Evolutionary conservation across 2,329 filamentous ascomycete genomes (phyloP).

Genomic region (Emergomyces orientalis): DNA sequence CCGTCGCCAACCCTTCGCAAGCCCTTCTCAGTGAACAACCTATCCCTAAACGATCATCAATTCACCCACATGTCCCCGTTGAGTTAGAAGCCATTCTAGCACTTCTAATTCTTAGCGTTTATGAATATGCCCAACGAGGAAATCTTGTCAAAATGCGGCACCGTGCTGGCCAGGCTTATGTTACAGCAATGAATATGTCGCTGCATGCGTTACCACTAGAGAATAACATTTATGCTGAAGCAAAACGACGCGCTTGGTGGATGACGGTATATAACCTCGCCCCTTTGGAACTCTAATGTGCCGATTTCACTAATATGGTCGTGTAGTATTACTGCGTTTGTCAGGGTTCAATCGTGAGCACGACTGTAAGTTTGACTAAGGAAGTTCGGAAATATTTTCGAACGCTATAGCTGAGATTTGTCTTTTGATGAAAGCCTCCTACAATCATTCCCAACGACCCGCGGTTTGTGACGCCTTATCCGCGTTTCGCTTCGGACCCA

Average conservation of each 20-base stretch:
- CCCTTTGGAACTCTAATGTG: not conserved
- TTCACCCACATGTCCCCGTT: conserved; percentile 33
- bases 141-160: conserved; percentile 40
- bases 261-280: conserved; percentile 35
- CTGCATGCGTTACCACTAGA: conserved; percentile 30
- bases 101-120: conserved; percentile 35
- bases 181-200: conserved; percentile 36
- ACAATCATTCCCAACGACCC: conserved; percentile 37
- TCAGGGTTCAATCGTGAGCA: conserved; percentile 39
- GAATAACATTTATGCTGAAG: conserved; percentile 32
- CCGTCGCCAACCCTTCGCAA: conserved; percentile 32
- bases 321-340: conserved; percentile 37
- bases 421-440: conserved; percentile 25
- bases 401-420: conserved; percentile 10
- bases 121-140: conserved; percentile 39
- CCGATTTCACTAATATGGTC: conserved; percentile 1
- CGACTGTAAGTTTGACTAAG: conserved; percentile 26
- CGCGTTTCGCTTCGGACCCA: conserved; percentile 32
- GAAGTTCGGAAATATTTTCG: not conserved
- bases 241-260: conserved; percentile 39
- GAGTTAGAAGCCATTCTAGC: conserved; percentile 36
- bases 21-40: conserved; percentile 28
- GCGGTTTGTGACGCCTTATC: conserved; percentile 36
- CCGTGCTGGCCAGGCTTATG: conserved; percentile 36
- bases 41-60: conserved; percentile 25